A percentile compares a stretch with the other conserved stretches of the same genome.
These are phyloP conservation scores for Paspalum vaginatum DNA, from an alignment of 176 grass and related monocot species.

Conservation along the genomic window DNA sequence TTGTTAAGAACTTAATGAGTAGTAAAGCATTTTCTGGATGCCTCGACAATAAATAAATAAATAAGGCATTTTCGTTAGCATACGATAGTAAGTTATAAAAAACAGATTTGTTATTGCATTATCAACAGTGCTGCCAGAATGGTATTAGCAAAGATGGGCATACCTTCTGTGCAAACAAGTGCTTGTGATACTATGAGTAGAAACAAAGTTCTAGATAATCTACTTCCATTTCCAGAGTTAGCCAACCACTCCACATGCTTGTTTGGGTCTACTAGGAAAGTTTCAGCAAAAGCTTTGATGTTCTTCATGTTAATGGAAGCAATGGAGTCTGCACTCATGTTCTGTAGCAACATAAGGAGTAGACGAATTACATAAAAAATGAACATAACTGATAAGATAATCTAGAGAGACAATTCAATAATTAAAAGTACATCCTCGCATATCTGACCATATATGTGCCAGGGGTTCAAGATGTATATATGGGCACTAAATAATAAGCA, in stretches of 20 bases:
- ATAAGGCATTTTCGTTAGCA: not conserved
- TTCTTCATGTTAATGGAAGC: conserved; percentile 78
- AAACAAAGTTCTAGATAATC: conserved; percentile 66
- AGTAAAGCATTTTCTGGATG: not conserved
- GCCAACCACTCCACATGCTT: conserved; percentile 71
- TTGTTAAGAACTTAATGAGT: conserved; percentile 27
- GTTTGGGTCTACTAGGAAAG: conserved; percentile 58
- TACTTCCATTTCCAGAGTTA: conserved; percentile 57
- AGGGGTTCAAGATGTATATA: conserved; percentile 17
- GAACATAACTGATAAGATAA: not conserved
- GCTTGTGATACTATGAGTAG: conserved; percentile 76
- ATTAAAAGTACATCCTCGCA: not conserved
- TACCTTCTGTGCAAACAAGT: conserved; percentile 68
- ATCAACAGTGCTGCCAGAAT: conserved; percentile 31
- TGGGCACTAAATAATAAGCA: conserved; percentile 11
- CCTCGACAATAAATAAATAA: not conserved
- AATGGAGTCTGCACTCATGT: conserved; percentile 52
- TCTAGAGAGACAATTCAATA: not conserved
- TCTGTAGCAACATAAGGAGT: conserved; percentile 51
- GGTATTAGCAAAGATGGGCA: conserved; percentile 21
- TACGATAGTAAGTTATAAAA: not conserved
- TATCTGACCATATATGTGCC: not conserved
- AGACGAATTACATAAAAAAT: conserved; percentile 29
- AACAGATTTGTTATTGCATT: conserved; percentile 5
- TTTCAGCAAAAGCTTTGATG: conserved; percentile 72